Evolutionary conservation across 768 basidiomycete species (phyloP).

Genomic region (Amanita molliuscula): DNA sequence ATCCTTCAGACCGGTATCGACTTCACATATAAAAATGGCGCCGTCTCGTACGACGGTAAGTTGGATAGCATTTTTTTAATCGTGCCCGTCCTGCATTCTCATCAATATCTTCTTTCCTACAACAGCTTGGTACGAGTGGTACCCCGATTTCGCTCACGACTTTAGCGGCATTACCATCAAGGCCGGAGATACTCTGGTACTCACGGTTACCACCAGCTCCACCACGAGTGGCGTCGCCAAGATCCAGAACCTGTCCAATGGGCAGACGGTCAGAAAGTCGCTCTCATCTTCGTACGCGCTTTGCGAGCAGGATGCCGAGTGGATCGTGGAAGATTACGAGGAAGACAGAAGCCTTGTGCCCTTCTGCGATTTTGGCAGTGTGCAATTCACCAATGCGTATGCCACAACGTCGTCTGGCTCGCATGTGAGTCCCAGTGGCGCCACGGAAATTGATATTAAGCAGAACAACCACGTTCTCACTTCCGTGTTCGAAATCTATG

Average conservation of each 20-base stretch:
- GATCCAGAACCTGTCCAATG: neutral
- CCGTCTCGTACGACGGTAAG: neutral
- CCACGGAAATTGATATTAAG: neutral
- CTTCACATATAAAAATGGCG: neutral
- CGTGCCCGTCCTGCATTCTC: neutral
- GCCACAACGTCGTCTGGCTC: neutral
- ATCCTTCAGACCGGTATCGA: neutral
- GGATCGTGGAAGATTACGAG: neutral
- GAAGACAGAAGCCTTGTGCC: neutral
- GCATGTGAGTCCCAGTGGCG: neutral
- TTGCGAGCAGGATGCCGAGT: neutral
- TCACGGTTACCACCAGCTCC: neutral
- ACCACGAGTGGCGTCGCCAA: neutral
- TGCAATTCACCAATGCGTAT: neutral
- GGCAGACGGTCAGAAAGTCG: neutral
- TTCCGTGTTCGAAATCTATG: neutral
- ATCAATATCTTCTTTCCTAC: neutral
- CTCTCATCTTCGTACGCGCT: neutral
- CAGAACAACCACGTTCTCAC: neutral
- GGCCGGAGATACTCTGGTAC: neutral
- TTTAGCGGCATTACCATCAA: neutral
- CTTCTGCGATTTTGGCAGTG: neutral
- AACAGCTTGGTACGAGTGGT: conserved; percentile 5
- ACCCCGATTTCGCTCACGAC: neutral
- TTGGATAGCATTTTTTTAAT: neutral